A percentile compares a stretch with the other conserved stretches of the same genome.
Evolutionary conservation across 2,329 filamentous ascomycete species (phyloP).

Genomic region (Leptographium wingfieldii): DNA sequence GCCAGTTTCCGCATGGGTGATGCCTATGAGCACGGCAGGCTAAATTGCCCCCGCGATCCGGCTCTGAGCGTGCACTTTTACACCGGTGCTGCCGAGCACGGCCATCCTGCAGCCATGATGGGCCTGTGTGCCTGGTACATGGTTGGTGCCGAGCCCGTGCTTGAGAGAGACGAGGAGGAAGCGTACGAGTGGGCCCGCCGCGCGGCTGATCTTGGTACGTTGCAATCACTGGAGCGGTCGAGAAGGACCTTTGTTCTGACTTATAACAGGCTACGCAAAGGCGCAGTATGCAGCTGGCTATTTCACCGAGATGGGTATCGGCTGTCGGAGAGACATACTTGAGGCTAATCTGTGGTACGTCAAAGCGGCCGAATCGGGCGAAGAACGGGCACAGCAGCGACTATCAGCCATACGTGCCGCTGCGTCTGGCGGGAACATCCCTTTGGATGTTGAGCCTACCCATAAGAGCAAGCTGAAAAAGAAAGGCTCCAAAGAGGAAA

Average conservation of each 20-base stretch:
- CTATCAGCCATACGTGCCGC: conserved; percentile 79
- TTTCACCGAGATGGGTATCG: conserved; percentile 98
- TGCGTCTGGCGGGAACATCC: conserved; percentile 46
- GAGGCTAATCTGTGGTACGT: conserved; percentile 99
- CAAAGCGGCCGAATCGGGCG: conserved; percentile 81
- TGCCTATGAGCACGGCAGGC: conserved; percentile 84
- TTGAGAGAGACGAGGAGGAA: conserved; percentile 92
- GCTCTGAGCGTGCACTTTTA: conserved; percentile 96
- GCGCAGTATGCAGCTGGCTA: conserved; percentile 95
- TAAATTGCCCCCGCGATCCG: conserved; percentile 80
- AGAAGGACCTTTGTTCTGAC: not conserved
- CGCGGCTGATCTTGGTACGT: conserved; percentile 68
- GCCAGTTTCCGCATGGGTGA: conserved; percentile 86
- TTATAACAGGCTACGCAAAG: conserved; percentile 43
- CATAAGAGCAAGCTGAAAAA: conserved; percentile 40
- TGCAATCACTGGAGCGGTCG: not conserved
- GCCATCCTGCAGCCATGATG: conserved; percentile 89
- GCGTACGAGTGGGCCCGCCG: conserved; percentile 91
- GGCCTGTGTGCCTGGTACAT: conserved; percentile 97
- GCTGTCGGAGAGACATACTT: conserved; percentile 83
- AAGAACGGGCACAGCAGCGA: conserved; percentile 78
- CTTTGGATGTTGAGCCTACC: conserved; percentile 44
- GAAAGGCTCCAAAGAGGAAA: conserved; percentile 32
- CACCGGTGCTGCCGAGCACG: conserved; percentile 75
- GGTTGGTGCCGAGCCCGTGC: conserved; percentile 79